phyloP scores from a whole-genome alignment of 768 basidiomycete species.

The Boletus rex-veris region DNA sequence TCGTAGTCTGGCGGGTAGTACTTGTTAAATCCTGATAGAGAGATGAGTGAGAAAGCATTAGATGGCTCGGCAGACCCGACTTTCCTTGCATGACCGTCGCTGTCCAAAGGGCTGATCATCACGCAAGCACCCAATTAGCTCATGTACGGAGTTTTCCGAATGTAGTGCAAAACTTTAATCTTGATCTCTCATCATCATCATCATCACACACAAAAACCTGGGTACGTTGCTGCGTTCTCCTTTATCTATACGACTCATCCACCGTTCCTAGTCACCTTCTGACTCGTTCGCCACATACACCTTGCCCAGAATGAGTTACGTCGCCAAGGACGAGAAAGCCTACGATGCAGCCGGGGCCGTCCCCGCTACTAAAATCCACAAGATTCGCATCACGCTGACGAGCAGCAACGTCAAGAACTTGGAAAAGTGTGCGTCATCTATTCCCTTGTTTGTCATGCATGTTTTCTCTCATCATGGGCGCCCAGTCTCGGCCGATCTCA shows the following conservation, averaged over 20 bases:
- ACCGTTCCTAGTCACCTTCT: constrained; percentile 66
- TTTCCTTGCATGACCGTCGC: constrained; percentile 41
- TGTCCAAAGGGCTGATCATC: background rate
- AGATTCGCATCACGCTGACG: constrained; percentile 98
- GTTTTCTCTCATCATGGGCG: background rate
- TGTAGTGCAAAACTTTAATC: constrained; percentile 32
- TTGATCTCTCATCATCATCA: constrained; percentile 23
- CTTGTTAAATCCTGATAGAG: constrained; percentile 61
- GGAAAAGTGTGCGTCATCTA: constrained; percentile 79
- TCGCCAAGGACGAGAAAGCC: constrained; percentile 98
- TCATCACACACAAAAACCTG: constrained; percentile 24
- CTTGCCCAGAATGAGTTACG: constrained; percentile 82
- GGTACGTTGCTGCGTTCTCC: constrained; percentile 15
- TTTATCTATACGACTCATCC: background rate
- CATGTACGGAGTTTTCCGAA: constrained; percentile 16
- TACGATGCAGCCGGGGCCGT: constrained; percentile 92
- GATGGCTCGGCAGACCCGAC: constrained; percentile 10
- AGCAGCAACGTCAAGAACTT: constrained; percentile 97
- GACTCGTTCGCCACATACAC: constrained; percentile 48
- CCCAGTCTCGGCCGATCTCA: constrained; percentile 89
- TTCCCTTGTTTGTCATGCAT: background rate
- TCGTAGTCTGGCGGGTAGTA: constrained; percentile 80
- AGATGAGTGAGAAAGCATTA: constrained; percentile 4
- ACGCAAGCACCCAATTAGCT: constrained; percentile 8
- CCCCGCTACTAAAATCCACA: constrained; percentile 91